Conservation (phyloP, 306 rosid species). For the Medicago arabica region DNA sequence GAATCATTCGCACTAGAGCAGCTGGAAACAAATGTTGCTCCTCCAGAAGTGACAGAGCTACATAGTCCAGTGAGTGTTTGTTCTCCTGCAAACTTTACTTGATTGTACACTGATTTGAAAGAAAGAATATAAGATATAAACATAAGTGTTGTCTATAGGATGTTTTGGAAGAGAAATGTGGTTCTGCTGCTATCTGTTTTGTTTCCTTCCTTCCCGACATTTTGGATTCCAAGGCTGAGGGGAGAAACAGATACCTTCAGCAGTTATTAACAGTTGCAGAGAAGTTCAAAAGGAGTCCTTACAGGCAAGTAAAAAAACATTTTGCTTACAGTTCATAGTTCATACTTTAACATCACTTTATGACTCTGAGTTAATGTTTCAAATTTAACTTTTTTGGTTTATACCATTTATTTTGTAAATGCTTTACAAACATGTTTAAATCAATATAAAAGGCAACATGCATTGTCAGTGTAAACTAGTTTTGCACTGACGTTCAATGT, state of each 20-base stretch:
- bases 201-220: conserved; percentile 97
- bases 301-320: conserved; percentile 61
- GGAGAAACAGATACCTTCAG: conserved; percentile 83
- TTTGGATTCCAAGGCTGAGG: conserved; percentile 97
- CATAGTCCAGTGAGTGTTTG: conserved; percentile 66
- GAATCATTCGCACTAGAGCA: conserved; percentile 91
- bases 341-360: neutral
- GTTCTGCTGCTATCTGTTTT: conserved; percentile 93
- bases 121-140: conserved; percentile 26
- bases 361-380: neutral
- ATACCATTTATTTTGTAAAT: conserved; percentile 11
- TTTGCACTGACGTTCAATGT: neutral
- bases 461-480: neutral
- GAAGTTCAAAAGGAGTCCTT: conserved; percentile 90
- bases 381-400: neutral
- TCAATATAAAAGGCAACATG: neutral
- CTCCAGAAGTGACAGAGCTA: conserved; percentile 95
- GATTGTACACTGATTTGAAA: conserved; percentile 11
- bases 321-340: conserved; percentile 13
- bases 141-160: conserved; percentile 54
- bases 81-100: conserved; percentile 28
- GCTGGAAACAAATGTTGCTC: conserved; percentile 82
- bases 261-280: conserved; percentile 87
- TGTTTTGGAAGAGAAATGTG: conserved; percentile 91
- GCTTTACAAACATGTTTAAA: neutral